Evolutionary conservation across 1,284 basidiomycete species (phyloP).

Genomic region (Lentinula novae-zelandiae): DNA sequence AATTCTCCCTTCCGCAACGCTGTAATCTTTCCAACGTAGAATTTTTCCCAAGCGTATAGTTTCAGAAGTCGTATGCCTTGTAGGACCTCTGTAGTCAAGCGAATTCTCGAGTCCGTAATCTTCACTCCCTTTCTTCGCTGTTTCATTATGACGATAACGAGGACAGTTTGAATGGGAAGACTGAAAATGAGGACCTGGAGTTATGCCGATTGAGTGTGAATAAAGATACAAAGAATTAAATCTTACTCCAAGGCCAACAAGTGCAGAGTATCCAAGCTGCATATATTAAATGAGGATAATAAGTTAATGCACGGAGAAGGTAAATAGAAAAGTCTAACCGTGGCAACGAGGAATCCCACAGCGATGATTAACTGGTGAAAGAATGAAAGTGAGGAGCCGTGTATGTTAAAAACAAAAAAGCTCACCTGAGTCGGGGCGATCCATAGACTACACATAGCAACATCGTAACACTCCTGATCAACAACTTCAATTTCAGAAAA

Average conservation of each 20-base stretch:
- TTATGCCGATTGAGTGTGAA: not conserved
- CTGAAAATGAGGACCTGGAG: constrained; percentile 35
- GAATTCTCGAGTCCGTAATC: constrained; percentile 56
- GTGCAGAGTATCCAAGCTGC: constrained; percentile 45
- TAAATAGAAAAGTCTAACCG: constrained; percentile 22
- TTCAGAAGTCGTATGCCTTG: constrained; percentile 44
- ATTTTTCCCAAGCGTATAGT: constrained; percentile 41
- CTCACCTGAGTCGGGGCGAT: constrained; percentile 36
- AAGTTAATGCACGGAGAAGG: not conserved
- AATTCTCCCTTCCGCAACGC: constrained; percentile 39
- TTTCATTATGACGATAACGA: constrained; percentile 48
- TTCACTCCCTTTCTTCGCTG: constrained; percentile 51
- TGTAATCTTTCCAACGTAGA: constrained; percentile 43
- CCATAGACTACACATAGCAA: constrained; percentile 30
- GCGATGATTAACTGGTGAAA: constrained; percentile 41
- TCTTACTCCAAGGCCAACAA: constrained; percentile 52
- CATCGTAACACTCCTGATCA: no score
- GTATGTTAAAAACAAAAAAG: not conserved
- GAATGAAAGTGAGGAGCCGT: not conserved
- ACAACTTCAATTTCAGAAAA: no score
- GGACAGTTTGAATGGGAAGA: constrained; percentile 46
- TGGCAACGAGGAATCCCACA: constrained; percentile 45
- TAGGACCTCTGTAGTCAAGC: constrained; percentile 45
- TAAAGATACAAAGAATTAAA: not conserved
- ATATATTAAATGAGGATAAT: not conserved